Conservation (phyloP, 2,329 filamentous ascomycete species). For the Dothiorella sarmentorum region DNA sequence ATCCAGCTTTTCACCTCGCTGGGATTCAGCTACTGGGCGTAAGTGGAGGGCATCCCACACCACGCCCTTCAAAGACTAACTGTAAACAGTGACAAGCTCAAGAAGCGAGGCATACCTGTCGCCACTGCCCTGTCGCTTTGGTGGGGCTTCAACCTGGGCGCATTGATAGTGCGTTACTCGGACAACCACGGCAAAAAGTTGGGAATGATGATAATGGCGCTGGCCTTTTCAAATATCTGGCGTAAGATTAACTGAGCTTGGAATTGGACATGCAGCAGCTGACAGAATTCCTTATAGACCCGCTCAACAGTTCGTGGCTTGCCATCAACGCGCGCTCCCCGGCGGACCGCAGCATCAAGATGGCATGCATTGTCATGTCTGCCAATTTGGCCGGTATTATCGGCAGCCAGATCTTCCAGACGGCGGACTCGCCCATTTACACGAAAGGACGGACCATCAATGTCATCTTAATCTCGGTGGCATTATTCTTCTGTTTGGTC, state of each 20-base stretch:
- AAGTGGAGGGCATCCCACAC: neutral
- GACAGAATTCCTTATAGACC: neutral
- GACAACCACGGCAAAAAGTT: neutral
- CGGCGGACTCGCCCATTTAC: conserved; percentile 20
- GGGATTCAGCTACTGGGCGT: conserved; percentile 19
- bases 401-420: conserved; percentile 23
- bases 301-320: conserved; percentile 23
- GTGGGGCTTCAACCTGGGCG: conserved; percentile 18
- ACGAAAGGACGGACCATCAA: conserved; percentile 21
- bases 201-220: conserved; percentile 16
- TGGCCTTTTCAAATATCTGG: conserved; percentile 17
- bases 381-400: conserved; percentile 23
- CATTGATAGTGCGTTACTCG: neutral
- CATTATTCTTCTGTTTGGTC: conserved; percentile 14
- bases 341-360: conserved; percentile 22
- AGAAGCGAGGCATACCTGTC: conserved; percentile 14
- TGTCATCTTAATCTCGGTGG: conserved; percentile 15
- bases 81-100: conserved; percentile 2
- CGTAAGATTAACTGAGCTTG: neutral
- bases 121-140: conserved; percentile 14
- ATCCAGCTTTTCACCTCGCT: conserved; percentile 23
- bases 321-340: conserved; percentile 22
- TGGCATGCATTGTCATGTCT: conserved; percentile 24
- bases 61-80: neutral
- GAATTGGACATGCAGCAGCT: neutral